Evolutionary conservation across 495 filamentous ascomycete genomes (phyloP), one percentile per base, ranked within the genome.

Genomic region (Corynascus novoguineensis): DNA sequence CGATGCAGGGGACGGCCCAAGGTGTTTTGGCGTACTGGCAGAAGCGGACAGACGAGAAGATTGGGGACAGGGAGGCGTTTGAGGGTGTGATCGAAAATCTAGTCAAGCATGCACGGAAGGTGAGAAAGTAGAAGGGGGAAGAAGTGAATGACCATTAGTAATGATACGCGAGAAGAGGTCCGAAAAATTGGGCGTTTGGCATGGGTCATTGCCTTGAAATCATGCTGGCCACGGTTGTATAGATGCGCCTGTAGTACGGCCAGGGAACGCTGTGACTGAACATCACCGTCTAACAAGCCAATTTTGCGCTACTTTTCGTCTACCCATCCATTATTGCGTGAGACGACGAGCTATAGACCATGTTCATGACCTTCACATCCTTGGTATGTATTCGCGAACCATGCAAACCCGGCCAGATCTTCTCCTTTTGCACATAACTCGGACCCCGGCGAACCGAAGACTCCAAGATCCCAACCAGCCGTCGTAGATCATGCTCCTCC

Each of bases 51-150:
- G 91, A 96, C 65, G 86, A 87, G 51, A 87, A 91, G 53, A 75
- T 95, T 53, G 84, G 87, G 27, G 92, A 99, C 60, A 88, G 95
- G 63, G 92, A 97, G 72, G 89, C 90, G 6, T 97, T 99, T 76
- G 93, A 99, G 66, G 89, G 88, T 0, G 93, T 99, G 9, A 96
- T 99, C 78, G 95, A 97, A 74, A 96, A 97, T 68, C 73, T 99
- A 56, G 93, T 99, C 41, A 93, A 87, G 71, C 93, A 96, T 75
- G 93, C 95, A 9, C 79, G 90, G 72, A 89, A 92, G 67, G 85
- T 89, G 46, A 78, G 93, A 67, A 93, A 92, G 71, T 83, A 65
- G 60, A 34, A 27, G 25, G 58, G 40, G 9, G 4, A 25, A 29
- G 1, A 19, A 28, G 24, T 21, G 7, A 15, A 34, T 2, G 49